These are phyloP conservation scores for Achlya hypogyna DNA, from an alignment of 352 stramenopile species.

Conservation along the genomic window DNA sequence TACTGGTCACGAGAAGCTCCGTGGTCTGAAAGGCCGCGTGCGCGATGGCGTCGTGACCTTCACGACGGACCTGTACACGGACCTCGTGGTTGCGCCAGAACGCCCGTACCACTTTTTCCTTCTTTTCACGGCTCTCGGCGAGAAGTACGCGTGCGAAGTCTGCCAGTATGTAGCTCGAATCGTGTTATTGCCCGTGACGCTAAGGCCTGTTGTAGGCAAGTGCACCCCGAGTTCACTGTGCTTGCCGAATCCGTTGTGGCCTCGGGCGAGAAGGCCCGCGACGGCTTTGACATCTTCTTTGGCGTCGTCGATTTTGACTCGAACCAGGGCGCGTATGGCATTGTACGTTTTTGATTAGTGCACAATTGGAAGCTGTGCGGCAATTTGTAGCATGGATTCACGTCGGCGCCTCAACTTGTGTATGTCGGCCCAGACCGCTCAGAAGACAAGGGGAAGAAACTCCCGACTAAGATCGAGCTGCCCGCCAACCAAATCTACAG, in stretches of 20 bases:
- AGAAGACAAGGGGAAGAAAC: constrained; percentile 37
- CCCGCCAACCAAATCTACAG: constrained; percentile 59
- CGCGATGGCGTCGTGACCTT: constrained; percentile 56
- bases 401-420: constrained; percentile 62
- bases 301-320: constrained; percentile 65
- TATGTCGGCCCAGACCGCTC: constrained; percentile 60
- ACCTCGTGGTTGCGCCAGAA: constrained; percentile 49
- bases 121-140: constrained; percentile 60
- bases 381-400: constrained; percentile 53
- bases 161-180: constrained; percentile 40
- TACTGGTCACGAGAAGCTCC: constrained; percentile 54
- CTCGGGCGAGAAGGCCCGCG: constrained; percentile 53
- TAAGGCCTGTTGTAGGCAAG: constrained; percentile 25
- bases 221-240: constrained; percentile 54
- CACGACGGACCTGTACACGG: constrained; percentile 40
- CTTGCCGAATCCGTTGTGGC: constrained; percentile 53
- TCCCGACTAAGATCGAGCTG: constrained; percentile 45
- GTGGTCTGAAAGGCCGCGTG: constrained; percentile 35
- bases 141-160: constrained; percentile 68
- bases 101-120: constrained; percentile 75
- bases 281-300: constrained; percentile 71
- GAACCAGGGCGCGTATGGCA: constrained; percentile 56
- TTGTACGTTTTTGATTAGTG: constrained; percentile 26
- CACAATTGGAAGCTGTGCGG: background rate
- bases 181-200: background rate